These are phyloP conservation scores for Nemophila menziesii DNA, from an alignment of 257 asterid species.

Conservation along the genomic window DNA sequence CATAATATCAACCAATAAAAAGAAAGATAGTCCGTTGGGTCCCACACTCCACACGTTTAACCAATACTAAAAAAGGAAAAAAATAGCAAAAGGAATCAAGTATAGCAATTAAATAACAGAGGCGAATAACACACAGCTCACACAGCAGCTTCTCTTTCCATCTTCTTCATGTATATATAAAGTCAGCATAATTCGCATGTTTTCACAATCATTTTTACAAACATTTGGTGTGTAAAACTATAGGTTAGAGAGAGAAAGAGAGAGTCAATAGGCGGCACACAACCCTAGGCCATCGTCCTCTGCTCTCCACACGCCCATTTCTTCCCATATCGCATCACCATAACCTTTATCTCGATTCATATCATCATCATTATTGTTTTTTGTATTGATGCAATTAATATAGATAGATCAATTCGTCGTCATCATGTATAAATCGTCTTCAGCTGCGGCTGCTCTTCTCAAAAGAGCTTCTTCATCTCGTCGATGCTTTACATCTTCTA, in stretches of 20 bases:
- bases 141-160: background rate
- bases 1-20: too few relatives aligned
- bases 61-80: too few relatives aligned
- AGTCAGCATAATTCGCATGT: too few relatives aligned
- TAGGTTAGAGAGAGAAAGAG: too few relatives aligned
- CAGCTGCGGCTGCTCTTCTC: conserved; percentile 30
- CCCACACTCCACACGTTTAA: too few relatives aligned
- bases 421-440: conserved; percentile 48
- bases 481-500: conserved; percentile 14
- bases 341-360: background rate
- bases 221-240: too few relatives aligned
- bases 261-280: background rate
- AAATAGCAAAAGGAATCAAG: background rate
- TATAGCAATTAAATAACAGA: too few relatives aligned
- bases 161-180: background rate
- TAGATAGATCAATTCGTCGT: background rate
- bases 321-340: background rate
- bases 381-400: conserved; percentile 15
- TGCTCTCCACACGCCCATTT: background rate
- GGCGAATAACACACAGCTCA: background rate
- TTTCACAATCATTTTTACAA: too few relatives aligned
- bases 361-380: background rate
- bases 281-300: background rate
- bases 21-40: too few relatives aligned
- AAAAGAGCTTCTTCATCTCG: conserved; percentile 23